Evolutionary conservation across 225 moss, liverwort and hornwort genomes (phyloP).

Genomic region (Antitrichia curtipendula): DNA sequence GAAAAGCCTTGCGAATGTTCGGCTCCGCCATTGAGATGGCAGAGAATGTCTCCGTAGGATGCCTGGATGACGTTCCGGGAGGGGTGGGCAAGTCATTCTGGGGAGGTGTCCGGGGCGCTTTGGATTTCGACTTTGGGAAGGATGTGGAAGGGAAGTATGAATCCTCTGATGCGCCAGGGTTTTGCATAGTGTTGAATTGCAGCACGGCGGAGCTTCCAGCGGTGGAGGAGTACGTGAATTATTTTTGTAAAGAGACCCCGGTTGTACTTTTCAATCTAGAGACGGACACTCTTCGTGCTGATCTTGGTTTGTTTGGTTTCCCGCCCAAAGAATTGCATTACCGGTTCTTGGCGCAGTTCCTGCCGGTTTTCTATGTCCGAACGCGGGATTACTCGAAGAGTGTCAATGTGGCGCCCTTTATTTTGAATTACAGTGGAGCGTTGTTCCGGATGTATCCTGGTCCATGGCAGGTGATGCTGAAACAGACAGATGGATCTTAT

Average conservation of each 20-base stretch:
- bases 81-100: slow-evolving; percentile 58
- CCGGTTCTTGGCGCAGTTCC: slow-evolving; percentile 70
- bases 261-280: slow-evolving; percentile 83
- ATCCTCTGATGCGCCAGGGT: slow-evolving; percentile 29
- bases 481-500: slow-evolving; percentile 78
- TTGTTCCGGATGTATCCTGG: slow-evolving; percentile 89
- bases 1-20: slow-evolving; percentile 59
- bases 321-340: slow-evolving; percentile 89
- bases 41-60: slow-evolving; percentile 63
- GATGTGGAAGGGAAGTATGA: slow-evolving; percentile 67
- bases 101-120: slow-evolving; percentile 43
- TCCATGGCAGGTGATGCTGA: slow-evolving; percentile 98
- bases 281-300: slow-evolving; percentile 81
- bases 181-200: slow-evolving; percentile 58
- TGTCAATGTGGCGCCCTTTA: slow-evolving; percentile 75
- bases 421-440: slow-evolving; percentile 92
- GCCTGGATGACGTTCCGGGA: slow-evolving; percentile 70
- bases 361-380: slow-evolving; percentile 89
- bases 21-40: slow-evolving; percentile 73
- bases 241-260: slow-evolving; percentile 44
- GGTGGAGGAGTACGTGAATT: slow-evolving; percentile 58
- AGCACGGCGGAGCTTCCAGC: slow-evolving; percentile 93
- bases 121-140: slow-evolving; percentile 93
- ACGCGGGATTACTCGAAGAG: slow-evolving; percentile 97
- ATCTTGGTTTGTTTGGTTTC: slow-evolving; percentile 90